Evolutionary conservation across 2,329 filamentous ascomycete species (phyloP), one percentile per base, ranked within the genome.

Genomic region (Tolypocladium pustulatum): DNA sequence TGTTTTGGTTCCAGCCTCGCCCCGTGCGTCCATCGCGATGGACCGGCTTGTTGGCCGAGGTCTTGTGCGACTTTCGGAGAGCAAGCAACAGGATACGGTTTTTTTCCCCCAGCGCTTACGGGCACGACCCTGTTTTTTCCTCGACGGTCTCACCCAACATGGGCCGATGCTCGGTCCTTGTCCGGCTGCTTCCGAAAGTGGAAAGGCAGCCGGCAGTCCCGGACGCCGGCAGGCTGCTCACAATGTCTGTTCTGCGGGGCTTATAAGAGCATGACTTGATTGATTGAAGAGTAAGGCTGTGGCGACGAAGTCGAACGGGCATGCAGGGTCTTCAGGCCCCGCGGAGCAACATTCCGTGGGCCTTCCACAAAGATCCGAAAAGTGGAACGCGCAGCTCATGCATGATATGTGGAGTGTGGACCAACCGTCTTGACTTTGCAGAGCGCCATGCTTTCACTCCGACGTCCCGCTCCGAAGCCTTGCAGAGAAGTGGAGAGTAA

Each of bases 401-500:
- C 46, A 30, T n/a, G n/a, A n/a, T n/a, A n/a, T 49, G 25, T 46
- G 25, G 43, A 27, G 1, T 15, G 17, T 40, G 38, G 17, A 8
- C n/a, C 40, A 43, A 22, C 20, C 40, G 20, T n/a, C 8, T 43
- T 20, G 40, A 22, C 40, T 43, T 22, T 30, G 46, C 46, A 49
- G 46, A 30, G 46, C 25, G 25, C 46, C 46, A 30, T 27, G 46
- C 25, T 49, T 49, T n/a, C n/a, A 20, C 25, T 49, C 30, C 6
- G 13, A 20, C 25, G 25, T 49, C 46, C 25, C 25, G 43, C 46
- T 49, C 46, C 46, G 46, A 49, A 27, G 15, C 46, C 46, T 49
- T 49, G 25, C 46, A 30, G 43, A 49, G 68, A 66, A n/a, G 40
- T 20, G 38, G 20, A 20, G 37, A 15, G 15, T 15, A 20, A 40